phyloP scores from a whole-genome alignment of 1,139 yeast species.

The Protomyces pachydermus region DNA sequence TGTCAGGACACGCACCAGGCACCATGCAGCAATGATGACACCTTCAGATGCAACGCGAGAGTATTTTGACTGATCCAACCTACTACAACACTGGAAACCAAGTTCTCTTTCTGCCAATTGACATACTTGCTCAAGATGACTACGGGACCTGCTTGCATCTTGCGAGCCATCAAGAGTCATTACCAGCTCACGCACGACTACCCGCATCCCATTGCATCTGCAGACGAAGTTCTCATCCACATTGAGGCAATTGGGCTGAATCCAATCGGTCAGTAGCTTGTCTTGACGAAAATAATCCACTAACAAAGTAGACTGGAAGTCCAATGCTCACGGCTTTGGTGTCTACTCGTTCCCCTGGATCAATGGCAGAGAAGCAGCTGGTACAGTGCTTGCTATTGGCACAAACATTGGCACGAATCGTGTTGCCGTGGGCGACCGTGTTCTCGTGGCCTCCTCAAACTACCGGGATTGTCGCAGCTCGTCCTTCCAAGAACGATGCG shows the following conservation, averaged over 20 bases:
- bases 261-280: not conserved
- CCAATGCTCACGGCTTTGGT: not conserved
- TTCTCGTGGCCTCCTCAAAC: conserved; percentile 2
- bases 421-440: not conserved
- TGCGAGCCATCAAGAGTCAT: not conserved
- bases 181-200: not conserved
- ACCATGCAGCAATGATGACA: too few relatives aligned
- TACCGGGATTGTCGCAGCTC: not conserved
- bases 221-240: not conserved
- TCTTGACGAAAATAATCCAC: not conserved
- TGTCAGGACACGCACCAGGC: too few relatives aligned
- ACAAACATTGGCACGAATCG: not conserved
- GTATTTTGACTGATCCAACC: too few relatives aligned
- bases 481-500: not conserved
- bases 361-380: conserved; percentile 1
- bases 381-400: not conserved
- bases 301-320: not conserved
- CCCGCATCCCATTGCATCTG: not conserved
- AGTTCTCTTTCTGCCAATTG: too few relatives aligned
- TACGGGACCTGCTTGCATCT: not conserved
- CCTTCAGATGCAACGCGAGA: too few relatives aligned
- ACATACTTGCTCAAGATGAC: not conserved
- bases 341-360: not conserved
- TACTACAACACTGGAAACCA: too few relatives aligned
- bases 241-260: conserved; percentile 2